phyloP scores from a whole-genome alignment of 345 rosid species.

The Lenwebbia sp. region DNA sequence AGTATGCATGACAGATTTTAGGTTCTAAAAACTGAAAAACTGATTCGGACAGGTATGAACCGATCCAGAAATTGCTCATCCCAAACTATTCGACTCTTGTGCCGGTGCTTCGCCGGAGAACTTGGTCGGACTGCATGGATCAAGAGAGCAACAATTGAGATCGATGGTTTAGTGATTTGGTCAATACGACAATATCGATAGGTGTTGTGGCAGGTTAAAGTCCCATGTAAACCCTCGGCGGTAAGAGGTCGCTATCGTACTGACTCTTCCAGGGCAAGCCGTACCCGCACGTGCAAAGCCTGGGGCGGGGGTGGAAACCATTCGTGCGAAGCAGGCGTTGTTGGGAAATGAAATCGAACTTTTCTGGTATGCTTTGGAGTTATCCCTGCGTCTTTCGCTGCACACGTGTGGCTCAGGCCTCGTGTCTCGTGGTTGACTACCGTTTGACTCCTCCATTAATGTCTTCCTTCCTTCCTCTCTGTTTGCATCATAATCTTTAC shows the following conservation, averaged over 20 bases:
- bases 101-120: background rate
- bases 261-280: background rate
- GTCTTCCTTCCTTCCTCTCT: background rate
- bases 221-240: background rate
- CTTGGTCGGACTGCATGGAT: background rate
- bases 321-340: background rate
- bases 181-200: background rate
- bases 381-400: background rate
- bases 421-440: background rate
- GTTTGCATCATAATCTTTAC: background rate
- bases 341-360: background rate
- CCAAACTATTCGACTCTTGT: too few species aligned
- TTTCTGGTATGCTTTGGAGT: background rate
- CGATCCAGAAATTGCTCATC: too few species aligned
- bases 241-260: background rate
- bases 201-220: background rate
- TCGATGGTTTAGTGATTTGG: background rate
- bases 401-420: background rate
- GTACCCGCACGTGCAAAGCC: background rate
- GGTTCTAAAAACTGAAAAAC: accelerated
- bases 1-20: too few species aligned
- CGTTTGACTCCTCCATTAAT: background rate
- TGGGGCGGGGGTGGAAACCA: background rate
- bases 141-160: background rate
- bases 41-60: too few species aligned